Evolutionary conservation across 306 rosid genomes (phyloP), one percentile per base, ranked within the genome.

Genomic region (Fragaria ananassa): DNA sequence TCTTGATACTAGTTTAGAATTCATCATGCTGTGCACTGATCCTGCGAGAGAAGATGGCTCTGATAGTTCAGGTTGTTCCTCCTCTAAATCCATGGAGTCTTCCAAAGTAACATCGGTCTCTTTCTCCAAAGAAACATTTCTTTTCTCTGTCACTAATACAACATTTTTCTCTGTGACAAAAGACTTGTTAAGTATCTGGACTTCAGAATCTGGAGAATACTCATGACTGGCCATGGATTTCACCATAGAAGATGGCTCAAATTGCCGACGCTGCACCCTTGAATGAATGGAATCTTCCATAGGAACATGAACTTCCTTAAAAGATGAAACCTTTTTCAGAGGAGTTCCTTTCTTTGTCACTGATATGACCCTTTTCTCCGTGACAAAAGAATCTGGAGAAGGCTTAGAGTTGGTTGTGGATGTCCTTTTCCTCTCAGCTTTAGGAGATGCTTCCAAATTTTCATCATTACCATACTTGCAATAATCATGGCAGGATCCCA

Each of bases 401-500:
- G 82, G 76, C 64, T 71, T 80, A 56, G 76, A 54, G 70, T 69
- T 76, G 18, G 42, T 60, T n/a, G 78, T 45, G 63, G 83, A 71
- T 50, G 74, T 86, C 78, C 18, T 74, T 58, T 51, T 85, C 81
- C 71, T 68, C 62, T 71, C 80, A 35, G 69, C 39, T 54, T 81
- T 80, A 75, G 47, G 70, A 75, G 67, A 45, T 44, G 76, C 72
- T 85, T 67, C 62, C 13, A 71, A 18, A 74, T 27, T 76, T 60
- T 76, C 68, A 3, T 27, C 42, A 15, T 19, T 15, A 81, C 98
- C 98, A 79, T 82, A 90, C 77, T 91, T 93, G 87, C 98, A 93
- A 19, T 62, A 4, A 68, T 91, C 97, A 81, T 93, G 98, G 74
- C 97, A 90, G 65, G 98, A 93, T 73, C 89, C 72, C 10, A 37